phyloP scores from a whole-genome alignment of 495 filamentous ascomycete genomes.

The Penicillium paxilli region DNA sequence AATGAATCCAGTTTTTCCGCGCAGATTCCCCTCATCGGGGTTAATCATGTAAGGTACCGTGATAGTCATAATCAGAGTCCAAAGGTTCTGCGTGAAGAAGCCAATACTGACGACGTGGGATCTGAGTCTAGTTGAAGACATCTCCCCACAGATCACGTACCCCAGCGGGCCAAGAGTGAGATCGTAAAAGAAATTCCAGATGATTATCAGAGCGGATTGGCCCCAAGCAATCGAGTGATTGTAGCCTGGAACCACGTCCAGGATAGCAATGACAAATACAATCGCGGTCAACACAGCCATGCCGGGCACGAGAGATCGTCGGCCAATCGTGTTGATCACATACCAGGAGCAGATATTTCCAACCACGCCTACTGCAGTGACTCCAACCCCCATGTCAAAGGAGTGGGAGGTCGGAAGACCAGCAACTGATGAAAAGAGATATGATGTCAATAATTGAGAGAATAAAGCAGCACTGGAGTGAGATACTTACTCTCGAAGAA shows the following conservation, averaged over 20 bases:
- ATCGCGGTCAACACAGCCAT: constrained; percentile 3
- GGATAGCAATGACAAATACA: constrained; percentile 7
- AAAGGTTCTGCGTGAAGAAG: constrained; percentile 6
- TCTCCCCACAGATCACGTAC: constrained; percentile 12
- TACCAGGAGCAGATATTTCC: constrained; percentile 12
- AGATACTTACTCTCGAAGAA: constrained; percentile 9
- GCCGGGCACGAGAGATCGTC: constrained; percentile 7
- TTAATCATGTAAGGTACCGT: constrained; percentile 65
- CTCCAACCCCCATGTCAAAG: constrained; percentile 11
- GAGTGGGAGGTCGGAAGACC: constrained; percentile 9
- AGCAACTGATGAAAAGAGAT: constrained; percentile 1
- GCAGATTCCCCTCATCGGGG: constrained; percentile 60
- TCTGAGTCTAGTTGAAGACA: constrained; percentile 6
- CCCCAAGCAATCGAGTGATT: constrained; percentile 7
- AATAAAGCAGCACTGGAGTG: not conserved
- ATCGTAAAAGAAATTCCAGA: constrained; percentile 13
- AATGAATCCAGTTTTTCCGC: constrained; percentile 63
- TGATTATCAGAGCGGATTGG: constrained; percentile 7
- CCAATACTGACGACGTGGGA: constrained; percentile 9
- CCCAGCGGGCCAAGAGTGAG: constrained; percentile 10
- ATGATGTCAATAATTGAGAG: not conserved
- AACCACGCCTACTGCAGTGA: constrained; percentile 9
- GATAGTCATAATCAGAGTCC: constrained; percentile 4
- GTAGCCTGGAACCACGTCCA: constrained; percentile 7
- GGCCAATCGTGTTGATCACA: constrained; percentile 6